These are phyloP conservation scores for Actinidia arguta DNA, from an alignment of 179 eudicot genomes.

Conservation along the genomic window DNA sequence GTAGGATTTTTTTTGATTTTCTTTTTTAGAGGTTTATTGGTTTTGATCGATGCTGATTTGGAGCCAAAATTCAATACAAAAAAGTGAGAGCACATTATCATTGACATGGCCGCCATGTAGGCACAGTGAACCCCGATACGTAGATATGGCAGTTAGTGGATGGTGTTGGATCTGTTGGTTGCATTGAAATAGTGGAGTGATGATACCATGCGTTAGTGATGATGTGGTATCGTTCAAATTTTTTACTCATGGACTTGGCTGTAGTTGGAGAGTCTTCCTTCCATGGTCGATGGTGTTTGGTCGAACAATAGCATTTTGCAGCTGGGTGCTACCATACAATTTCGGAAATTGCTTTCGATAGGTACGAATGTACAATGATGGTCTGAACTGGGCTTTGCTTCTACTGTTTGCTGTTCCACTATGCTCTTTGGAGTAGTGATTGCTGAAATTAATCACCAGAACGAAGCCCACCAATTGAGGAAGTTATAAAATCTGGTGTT, in stretches of 20 bases:
- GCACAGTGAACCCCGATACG: no score
- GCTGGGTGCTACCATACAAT: constrained; percentile 85
- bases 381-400: neutral
- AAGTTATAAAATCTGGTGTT: constrained; percentile 92
- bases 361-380: constrained; percentile 41
- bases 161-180: no score
- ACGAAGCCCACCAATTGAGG: constrained; percentile 95
- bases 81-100: no score
- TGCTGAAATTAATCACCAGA: constrained; percentile 41
- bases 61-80: no score
- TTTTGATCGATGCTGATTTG: no score
- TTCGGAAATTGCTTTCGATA: constrained; percentile 89
- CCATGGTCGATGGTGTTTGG: constrained; percentile 52
- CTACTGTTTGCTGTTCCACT: neutral
- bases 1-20: no score
- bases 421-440: neutral
- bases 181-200: no score
- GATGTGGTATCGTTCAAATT: no score
- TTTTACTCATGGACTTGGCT: neutral
- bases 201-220: no score
- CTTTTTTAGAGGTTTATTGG: no score
- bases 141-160: no score
- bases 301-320: constrained; percentile 42
- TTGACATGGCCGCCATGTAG: no score
- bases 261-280: constrained; percentile 59